Conservation (phyloP, 495 filamentous ascomycete genomes). For the Echria macrotheca region DNA sequence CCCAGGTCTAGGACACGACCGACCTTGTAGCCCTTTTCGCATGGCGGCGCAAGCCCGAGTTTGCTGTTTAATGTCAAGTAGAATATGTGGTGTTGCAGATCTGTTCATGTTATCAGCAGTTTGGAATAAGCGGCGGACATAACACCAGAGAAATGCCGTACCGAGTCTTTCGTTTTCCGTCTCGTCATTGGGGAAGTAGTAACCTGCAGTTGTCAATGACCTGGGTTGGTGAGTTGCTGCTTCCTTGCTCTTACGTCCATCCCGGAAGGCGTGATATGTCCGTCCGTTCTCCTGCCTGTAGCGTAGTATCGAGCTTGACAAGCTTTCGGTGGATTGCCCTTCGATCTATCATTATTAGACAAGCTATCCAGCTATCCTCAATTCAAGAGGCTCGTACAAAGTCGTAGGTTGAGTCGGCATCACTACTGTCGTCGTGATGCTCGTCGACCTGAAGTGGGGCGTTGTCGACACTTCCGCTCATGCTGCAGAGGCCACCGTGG, state of each 20-base stretch:
- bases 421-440: too few relatives aligned
- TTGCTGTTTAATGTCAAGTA: constrained; percentile 2
- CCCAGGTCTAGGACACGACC: neutral
- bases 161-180: neutral
- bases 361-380: too few relatives aligned
- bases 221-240: neutral
- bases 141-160: neutral
- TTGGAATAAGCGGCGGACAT: too few relatives aligned
- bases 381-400: too few relatives aligned
- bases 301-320: too few relatives aligned
- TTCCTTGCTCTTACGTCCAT: neutral
- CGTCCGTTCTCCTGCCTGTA: neutral
- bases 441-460: too few relatives aligned
- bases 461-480: too few relatives aligned
- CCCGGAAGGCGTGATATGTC: neutral
- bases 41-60: neutral
- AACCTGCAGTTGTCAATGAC: neutral
- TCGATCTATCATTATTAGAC: too few relatives aligned
- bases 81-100: constrained; percentile 5
- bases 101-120: neutral
- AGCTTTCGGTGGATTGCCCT: too few relatives aligned
- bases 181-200: neutral
- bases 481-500: too few relatives aligned
- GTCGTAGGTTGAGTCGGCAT: too few relatives aligned
- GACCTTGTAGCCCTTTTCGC: neutral